A percentile compares a stretch with the other conserved stretches of the same genome.
Conservation (phyloP, 352 stramenopile species). For the Aphanomyces euteiches region DNA sequence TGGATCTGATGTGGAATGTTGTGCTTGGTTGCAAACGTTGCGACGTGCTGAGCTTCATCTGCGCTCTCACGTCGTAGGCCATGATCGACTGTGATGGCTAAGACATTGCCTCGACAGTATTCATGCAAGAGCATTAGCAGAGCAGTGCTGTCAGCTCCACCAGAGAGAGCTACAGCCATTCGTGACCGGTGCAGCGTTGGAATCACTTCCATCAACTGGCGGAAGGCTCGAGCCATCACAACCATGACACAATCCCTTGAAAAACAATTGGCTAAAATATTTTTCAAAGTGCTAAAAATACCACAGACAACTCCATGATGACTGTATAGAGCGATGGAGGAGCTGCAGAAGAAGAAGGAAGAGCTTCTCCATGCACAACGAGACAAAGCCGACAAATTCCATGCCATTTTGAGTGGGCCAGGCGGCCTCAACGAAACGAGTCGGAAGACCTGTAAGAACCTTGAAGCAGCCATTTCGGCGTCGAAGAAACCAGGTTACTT, state of each 20-base stretch:
- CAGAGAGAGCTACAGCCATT: constrained; percentile 63
- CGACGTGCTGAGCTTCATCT: constrained; percentile 52
- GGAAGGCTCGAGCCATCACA: not conserved
- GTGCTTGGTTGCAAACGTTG: constrained; percentile 40
- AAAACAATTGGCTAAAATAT: not conserved
- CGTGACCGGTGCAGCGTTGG: not conserved
- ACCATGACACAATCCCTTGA: not conserved
- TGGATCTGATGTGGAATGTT: constrained; percentile 45
- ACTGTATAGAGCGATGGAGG: constrained; percentile 36
- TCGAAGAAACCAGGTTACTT: constrained; percentile 75
- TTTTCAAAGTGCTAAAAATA: constrained; percentile 16
- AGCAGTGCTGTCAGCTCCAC: constrained; percentile 77
- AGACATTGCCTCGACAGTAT: constrained; percentile 38
- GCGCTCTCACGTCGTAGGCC: constrained; percentile 58
- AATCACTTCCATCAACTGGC: constrained; percentile 4
- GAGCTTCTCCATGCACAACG: constrained; percentile 68
- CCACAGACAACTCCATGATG: too few species aligned
- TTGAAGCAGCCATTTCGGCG: constrained; percentile 67
- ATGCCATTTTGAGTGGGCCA: constrained; percentile 52
- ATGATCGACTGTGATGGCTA: constrained; percentile 81
- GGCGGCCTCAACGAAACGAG: constrained; percentile 70
- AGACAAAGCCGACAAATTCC: constrained; percentile 53
- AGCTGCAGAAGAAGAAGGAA: constrained; percentile 73
- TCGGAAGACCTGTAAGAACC: constrained; percentile 75
- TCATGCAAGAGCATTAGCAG: constrained; percentile 70